Evolutionary conservation across 2,329 filamentous ascomycete genomes (phyloP), one percentile per base, ranked within the genome.

Genomic region (Orbilia javanica): DNA sequence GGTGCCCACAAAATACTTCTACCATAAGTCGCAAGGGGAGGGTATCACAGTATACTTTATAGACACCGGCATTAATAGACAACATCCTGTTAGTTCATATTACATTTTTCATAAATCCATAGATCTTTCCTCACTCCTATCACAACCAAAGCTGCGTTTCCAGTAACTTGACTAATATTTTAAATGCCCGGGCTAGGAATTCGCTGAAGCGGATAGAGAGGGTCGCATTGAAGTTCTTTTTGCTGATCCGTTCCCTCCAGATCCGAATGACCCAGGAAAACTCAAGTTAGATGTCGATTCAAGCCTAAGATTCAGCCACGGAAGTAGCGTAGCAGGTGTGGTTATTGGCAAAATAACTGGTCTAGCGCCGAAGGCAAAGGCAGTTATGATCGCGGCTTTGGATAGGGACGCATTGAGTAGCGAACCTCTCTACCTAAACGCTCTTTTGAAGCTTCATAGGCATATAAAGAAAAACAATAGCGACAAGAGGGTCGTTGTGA

Each of bases 31-130:
- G 2, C n/a, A 22, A 22, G 73, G 73, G 11, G 27, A 77, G 31
- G 73, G 73, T 25, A n/a, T 62, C 25, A 34, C 27, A 7, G 53
- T 77, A 10, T 67, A 66, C 55, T 67, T 77, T 13, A 55, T 77
- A 18, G 73, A 77, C 46, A 77, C 73, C 7, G 73, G 73, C 6
- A 48, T 77, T 7, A 77, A 77, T 53, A 44, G 39, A 3, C 63
- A 71, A 3, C 66, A 77, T 15, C 73, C 66, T 1, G 73, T 77
- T 31, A 66, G 73, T 55, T 44, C 11, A 10, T 8, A 3, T 11
- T 39, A 5, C 36, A 39, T 15, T 13, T 39, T 39, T 15, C 36
- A 15, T 39, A 2, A 4, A 11, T 39, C 8, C 11, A 15, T 39
- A 13, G 2, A 15, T 39, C n/a, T n/a, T n/a, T n/a, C n/a, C n/a